Evolutionary conservation across 352 stramenopile species (phyloP).

Genomic region (Phytopythium kandeliae): DNA sequence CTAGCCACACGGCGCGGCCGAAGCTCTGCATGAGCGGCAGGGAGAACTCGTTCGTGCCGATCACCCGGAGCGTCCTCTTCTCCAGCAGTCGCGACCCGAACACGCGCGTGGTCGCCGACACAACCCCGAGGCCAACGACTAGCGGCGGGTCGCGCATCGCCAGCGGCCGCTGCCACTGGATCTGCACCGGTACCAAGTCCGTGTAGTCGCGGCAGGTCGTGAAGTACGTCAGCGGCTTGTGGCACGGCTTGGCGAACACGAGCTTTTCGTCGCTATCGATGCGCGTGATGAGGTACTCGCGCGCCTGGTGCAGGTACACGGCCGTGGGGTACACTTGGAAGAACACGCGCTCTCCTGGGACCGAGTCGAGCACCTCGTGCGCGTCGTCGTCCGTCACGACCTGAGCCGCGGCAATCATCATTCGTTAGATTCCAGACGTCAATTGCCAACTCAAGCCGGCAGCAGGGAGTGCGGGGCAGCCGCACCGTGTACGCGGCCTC

Average conservation of each 20-base stretch:
- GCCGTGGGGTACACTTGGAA: slow-evolving; percentile 90
- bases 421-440: background rate
- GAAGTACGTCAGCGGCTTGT: slow-evolving; percentile 78
- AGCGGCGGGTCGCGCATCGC: slow-evolving; percentile 10
- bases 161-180: slow-evolving; percentile 20
- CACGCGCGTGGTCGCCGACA: slow-evolving; percentile 77
- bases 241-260: slow-evolving; percentile 62
- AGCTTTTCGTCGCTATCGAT: slow-evolving; percentile 69
- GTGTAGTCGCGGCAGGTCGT: slow-evolving; percentile 85
- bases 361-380: slow-evolving; percentile 70
- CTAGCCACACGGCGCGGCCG: slow-evolving; percentile 94
- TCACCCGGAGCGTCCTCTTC: slow-evolving; percentile 61
- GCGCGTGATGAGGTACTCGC: slow-evolving; percentile 87
- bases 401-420: slow-evolving; percentile 4
- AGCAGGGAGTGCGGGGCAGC: no score
- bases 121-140: slow-evolving; percentile 50
- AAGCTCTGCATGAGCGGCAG: slow-evolving; percentile 95
- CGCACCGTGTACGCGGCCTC: slow-evolving; percentile 52
- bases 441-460: no score
- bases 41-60: slow-evolving; percentile 89
- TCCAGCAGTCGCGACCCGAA: slow-evolving; percentile 84
- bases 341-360: slow-evolving; percentile 84
- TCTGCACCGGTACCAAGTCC: slow-evolving; percentile 79
- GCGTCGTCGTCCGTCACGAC: slow-evolving; percentile 53
- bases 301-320: slow-evolving; percentile 89